Base-by-base conservation (phyloP, 1,284 basidiomycete genomes). In the Tremellales sp. region DNA sequence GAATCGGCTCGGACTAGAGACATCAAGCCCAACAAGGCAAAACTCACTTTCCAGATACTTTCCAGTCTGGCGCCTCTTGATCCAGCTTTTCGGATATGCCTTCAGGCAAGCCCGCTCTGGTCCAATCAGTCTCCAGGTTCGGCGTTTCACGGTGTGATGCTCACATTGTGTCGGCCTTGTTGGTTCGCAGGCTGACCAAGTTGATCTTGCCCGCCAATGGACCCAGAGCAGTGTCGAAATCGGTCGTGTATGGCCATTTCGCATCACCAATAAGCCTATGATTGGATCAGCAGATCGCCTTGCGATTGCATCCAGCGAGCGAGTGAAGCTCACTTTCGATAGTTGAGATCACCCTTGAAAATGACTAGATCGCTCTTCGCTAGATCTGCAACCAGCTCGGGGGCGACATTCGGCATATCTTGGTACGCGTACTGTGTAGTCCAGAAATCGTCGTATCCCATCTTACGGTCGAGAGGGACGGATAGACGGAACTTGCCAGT, bases 331-430 rank as follows among this genome's bases (percentile, higher is more conserved):
- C 60, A 87, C 87, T 89, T 90, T 70, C 87, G 82, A 71, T 89
- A 92, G 67, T 93, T 93, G 40, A 96, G 76, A 76, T 96, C 92
- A 15, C 93, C 93, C 79, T 97, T 98, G 79, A 97, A 96, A 51
- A 98, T 82, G 4, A 97, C 92, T 12, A 98, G 76, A 11, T 80
- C 81, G 52, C 87, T 86, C 35, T 76, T 76, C 46, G 78, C 76
- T 45, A 98, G 72, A 47, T 79, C 76, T 2, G 73, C 62, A 64
- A 84, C 81, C 8, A 94, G 73, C 21, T 75, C 76, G 0, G 81
- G 81, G 2, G 84, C 85, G 17, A 77, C 75, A 6, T 72, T 73
- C 40, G 82, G 76, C 80, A 94, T 81, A 61, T 89, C 80, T 81
- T 87, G 89, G 67, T 89, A 96, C 8, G 88, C 83, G 68, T 80